phyloP scores from a whole-genome alignment of 148 eudicot species.

The Chenopodium formosanum region DNA sequence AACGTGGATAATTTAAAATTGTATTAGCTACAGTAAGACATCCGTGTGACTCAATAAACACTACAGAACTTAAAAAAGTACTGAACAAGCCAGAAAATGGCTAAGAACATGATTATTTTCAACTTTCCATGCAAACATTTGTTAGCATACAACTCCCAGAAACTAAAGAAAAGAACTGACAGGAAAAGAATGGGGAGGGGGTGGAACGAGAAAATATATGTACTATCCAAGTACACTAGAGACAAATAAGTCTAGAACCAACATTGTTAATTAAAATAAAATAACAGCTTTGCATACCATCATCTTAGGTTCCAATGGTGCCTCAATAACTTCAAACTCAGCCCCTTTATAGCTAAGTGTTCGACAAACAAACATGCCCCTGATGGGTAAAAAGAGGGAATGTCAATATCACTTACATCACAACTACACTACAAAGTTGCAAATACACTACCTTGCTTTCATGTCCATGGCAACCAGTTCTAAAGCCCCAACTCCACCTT shows the following conservation, averaged over 20 bases:
- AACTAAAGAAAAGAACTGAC: neutral
- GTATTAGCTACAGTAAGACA: neutral
- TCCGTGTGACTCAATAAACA: neutral
- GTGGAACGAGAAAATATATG: neutral
- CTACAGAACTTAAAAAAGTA: neutral
- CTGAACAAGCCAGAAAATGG: neutral
- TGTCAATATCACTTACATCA: slow-evolving; percentile 10
- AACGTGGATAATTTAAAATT: neutral
- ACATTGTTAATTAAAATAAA: neutral
- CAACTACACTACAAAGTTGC: neutral
- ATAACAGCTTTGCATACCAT: slow-evolving; percentile 38
- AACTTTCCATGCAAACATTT: neutral
- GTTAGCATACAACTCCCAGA: neutral
- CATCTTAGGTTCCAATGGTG: slow-evolving; percentile 77
- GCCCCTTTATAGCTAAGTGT: slow-evolving; percentile 95
- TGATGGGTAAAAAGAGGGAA: slow-evolving; percentile 27
- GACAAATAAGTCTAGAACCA: neutral
- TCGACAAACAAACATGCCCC: slow-evolving; percentile 99
- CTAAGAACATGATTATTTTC: neutral
- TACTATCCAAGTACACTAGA: neutral
- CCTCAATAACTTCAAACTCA: slow-evolving; percentile 94
- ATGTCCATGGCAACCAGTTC: slow-evolving; percentile 99
- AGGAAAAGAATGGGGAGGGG: neutral
- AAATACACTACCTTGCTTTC: slow-evolving; percentile 84
- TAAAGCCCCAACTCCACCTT: slow-evolving; percentile 98